phyloP scores from a whole-genome alignment of 768 basidiomycete genomes.

The Tricholoma saponaceum region DNA sequence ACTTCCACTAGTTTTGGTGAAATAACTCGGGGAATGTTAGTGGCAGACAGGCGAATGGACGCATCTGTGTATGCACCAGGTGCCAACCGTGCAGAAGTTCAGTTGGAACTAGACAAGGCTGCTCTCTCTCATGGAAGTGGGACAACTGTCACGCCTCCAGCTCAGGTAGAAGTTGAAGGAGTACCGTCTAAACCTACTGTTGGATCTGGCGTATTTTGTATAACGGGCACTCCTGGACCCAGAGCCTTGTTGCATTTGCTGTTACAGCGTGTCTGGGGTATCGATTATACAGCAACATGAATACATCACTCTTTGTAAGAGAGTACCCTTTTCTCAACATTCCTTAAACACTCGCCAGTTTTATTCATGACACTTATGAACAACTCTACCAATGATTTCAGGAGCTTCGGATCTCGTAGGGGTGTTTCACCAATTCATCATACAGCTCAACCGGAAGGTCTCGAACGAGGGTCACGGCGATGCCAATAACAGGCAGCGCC shows the following conservation, averaged over 20 bases:
- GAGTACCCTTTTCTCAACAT: not conserved
- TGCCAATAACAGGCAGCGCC: constrained; percentile 82
- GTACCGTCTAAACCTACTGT: constrained; percentile 9
- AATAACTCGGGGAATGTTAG: constrained; percentile 82
- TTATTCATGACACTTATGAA: not conserved
- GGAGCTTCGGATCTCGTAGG: constrained; percentile 51
- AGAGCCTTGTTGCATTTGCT: constrained; percentile 43
- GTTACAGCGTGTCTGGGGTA: constrained; percentile 56
- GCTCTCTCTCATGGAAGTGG: constrained; percentile 27
- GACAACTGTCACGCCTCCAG: constrained; percentile 53
- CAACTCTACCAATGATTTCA: constrained; percentile 9
- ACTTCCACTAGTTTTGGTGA: constrained; percentile 51
- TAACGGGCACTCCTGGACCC: constrained; percentile 66
- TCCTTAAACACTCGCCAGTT: not conserved
- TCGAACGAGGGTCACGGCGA: constrained; percentile 90
- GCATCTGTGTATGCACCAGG: constrained; percentile 62
- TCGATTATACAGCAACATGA: not conserved
- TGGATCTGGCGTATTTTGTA: constrained; percentile 37
- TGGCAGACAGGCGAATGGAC: constrained; percentile 73
- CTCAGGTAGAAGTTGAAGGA: constrained; percentile 46
- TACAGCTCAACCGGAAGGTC: constrained; percentile 86
- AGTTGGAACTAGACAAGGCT: constrained; percentile 43
- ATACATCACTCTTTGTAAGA: not conserved
- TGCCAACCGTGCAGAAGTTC: constrained; percentile 59
- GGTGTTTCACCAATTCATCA: constrained; percentile 85